Evolutionary conservation across 164 flowering plant genomes (phyloP).

Genomic region (Stephania japonica): DNA sequence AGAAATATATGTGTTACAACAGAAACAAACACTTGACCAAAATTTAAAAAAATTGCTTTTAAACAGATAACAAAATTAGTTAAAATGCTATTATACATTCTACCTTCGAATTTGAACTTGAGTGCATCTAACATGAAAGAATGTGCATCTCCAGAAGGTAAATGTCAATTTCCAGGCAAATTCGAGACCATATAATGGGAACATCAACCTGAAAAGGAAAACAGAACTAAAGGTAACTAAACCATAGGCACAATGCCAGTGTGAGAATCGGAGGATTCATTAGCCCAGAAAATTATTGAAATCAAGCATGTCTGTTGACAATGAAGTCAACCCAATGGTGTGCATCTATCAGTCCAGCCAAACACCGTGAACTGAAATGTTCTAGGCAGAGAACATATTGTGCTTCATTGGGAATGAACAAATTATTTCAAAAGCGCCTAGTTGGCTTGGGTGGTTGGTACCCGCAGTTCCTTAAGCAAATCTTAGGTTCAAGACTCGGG

Average conservation of each 20-base stretch:
- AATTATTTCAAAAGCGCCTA: too few species aligned
- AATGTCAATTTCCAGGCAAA: slow-evolving; percentile 46
- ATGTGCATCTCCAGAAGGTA: slow-evolving; percentile 33
- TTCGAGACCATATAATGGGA: slow-evolving; percentile 50
- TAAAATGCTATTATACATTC: slow-evolving; percentile 9
- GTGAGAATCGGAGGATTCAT: too few species aligned
- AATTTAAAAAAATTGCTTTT: neutral
- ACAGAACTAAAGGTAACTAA: neutral
- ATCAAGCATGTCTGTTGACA: too few species aligned
- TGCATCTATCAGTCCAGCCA: neutral
- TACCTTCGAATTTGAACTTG: slow-evolving; percentile 47
- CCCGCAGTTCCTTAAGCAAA: too few species aligned
- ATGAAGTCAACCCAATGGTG: neutral
- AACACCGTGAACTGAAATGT: neutral
- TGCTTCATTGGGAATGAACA: neutral
- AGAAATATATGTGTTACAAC: slow-evolving; percentile 10
- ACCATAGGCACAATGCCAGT: neutral
- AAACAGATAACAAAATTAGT: neutral
- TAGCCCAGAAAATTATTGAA: too few species aligned
- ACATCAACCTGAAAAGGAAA: slow-evolving; percentile 44
- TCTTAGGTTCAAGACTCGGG: too few species aligned
- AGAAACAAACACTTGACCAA: slow-evolving; percentile 4
- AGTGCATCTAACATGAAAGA: slow-evolving; percentile 30
- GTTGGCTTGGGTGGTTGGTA: too few species aligned
- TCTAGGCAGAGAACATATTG: too few species aligned